Base-by-base conservation (phyloP, 495 filamentous ascomycete species). In the Xylaria curta region DNA sequence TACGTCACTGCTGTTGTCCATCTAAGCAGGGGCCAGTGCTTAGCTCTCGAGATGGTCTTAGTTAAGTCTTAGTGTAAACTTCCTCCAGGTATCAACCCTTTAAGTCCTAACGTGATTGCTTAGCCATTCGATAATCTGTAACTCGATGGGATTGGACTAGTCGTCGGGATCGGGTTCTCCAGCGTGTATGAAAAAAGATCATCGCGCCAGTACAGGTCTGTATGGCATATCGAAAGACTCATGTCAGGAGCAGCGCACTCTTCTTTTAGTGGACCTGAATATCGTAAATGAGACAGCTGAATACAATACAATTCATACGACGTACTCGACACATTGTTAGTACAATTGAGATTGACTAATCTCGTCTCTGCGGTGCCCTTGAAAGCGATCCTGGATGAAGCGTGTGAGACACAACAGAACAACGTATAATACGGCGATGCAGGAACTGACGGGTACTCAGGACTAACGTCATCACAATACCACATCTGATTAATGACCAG, bases 151-250 rank as follows among this genome's bases (percentile, higher is more conserved):
- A 31, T 7, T 10, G 13, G 24, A 17, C 12, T 56, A 26, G 53
- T 19, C 26, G 13, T 56, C 15, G 26, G 21, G 53, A 56, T 56
- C 53, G 53, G 53, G 4, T 3, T 56, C 21, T 56, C n/a, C 7
- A 51, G 47, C n/a, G 47, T n/a, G 47, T 51, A 9, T 21, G 47
- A n/a, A 8, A n/a, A n/a, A n/a, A 51, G 47, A 19, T 51, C 47
- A 10, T 51, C n/a, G n/a, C 47, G 47, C 47, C 47, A 51, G 8
- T 51, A 51, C 24, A n/a, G n/a, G n/a, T n/a, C n/a, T n/a, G n/a
- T n/a, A n/a, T 51, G 47, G 47, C 24, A 51, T n/a, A 51, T 51
- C n/a, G 47, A 51, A 10, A 51, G 47, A 51, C 47, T 51, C n/a
- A 51, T 51, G n/a, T 51, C 47, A 51, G 47, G 47, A n/a, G 47